Conservation (phyloP, 768 basidiomycete genomes). For the Lenzites betulinus region DNA sequence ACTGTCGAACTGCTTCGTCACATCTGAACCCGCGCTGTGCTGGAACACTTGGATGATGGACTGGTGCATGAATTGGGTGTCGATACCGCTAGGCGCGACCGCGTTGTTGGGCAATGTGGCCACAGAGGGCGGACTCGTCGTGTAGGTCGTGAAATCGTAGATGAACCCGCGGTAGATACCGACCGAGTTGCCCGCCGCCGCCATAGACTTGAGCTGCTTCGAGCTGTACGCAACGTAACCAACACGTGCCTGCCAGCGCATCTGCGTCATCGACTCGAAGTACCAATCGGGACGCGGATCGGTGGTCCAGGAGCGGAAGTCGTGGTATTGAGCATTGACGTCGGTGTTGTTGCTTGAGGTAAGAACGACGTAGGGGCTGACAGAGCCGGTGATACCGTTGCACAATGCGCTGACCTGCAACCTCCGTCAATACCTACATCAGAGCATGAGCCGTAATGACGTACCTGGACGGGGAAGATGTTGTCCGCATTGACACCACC, state of each 20-base stretch:
- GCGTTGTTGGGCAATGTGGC: constrained; percentile 50
- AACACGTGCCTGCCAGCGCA: constrained; percentile 87
- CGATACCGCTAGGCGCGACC: constrained; percentile 37
- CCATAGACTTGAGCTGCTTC: constrained; percentile 71
- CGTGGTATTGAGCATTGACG: constrained; percentile 83
- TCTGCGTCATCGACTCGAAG: constrained; percentile 88
- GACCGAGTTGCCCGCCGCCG: constrained; percentile 59
- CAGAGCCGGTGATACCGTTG: constrained; percentile 75
- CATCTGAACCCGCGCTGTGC: constrained; percentile 70
- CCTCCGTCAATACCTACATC: constrained; percentile 7
- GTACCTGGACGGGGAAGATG: constrained; percentile 93
- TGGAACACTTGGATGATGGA: constrained; percentile 75
- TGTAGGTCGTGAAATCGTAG: constrained; percentile 85
- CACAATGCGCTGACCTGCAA: constrained; percentile 87
- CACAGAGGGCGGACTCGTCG: constrained; percentile 63
- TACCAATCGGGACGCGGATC: constrained; percentile 99
- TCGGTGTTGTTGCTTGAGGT: constrained; percentile 78
- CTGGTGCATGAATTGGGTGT: constrained; percentile 72
- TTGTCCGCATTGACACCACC: constrained; percentile 74
- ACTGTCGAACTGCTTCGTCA: constrained; percentile 72
- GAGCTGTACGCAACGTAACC: constrained; percentile 89
- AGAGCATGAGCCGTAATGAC: not conserved
- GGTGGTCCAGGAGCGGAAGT: constrained; percentile 87
- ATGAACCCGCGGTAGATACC: constrained; percentile 87
- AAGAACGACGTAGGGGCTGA: constrained; percentile 78